These are phyloP conservation scores for Canariomyces notabilis DNA, from an alignment of 2,329 filamentous ascomycete genomes.

Conservation along the genomic window DNA sequence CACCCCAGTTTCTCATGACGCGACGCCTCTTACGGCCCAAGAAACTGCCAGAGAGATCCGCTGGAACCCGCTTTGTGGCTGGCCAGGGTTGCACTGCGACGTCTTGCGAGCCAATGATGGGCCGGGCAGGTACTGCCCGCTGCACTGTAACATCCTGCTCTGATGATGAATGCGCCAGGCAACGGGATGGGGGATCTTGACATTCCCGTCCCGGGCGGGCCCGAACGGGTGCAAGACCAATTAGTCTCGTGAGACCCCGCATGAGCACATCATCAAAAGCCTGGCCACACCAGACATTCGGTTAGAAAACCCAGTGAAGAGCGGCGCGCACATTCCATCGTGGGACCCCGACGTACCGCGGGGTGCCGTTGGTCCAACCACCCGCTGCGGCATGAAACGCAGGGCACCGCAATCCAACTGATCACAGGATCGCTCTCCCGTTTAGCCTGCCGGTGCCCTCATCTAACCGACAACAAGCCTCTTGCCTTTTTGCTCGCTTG, in stretches of 20 bases:
- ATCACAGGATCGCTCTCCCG: constrained; percentile 3
- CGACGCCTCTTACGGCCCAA: constrained; percentile 15
- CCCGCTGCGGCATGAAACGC: background rate
- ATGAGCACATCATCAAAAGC: constrained; percentile 10
- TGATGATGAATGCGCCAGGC: constrained; percentile 16
- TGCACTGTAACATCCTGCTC: constrained; percentile 11
- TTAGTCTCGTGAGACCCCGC: constrained; percentile 16
- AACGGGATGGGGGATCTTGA: constrained; percentile 23
- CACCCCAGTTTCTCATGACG: constrained; percentile 10
- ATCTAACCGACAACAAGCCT: constrained; percentile 4
- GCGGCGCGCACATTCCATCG: background rate
- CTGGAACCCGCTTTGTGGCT: constrained; percentile 12
- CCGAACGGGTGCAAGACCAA: constrained; percentile 18
- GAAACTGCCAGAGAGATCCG: constrained; percentile 10
- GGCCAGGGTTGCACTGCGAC: constrained; percentile 11
- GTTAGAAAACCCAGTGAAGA: background rate
- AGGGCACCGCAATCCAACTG: background rate
- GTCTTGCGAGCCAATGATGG: constrained; percentile 13
- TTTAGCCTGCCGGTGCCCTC: background rate
- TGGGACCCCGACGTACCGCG: constrained; percentile 3
- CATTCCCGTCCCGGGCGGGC: constrained; percentile 18
- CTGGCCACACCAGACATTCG: background rate
- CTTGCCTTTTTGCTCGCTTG: constrained; percentile 16
- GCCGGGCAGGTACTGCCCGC: constrained; percentile 12
- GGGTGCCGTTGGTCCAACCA: constrained; percentile 3